These are phyloP conservation scores for Tuber magnatum DNA, from an alignment of 495 filamentous ascomycete species.

Conservation along the genomic window DNA sequence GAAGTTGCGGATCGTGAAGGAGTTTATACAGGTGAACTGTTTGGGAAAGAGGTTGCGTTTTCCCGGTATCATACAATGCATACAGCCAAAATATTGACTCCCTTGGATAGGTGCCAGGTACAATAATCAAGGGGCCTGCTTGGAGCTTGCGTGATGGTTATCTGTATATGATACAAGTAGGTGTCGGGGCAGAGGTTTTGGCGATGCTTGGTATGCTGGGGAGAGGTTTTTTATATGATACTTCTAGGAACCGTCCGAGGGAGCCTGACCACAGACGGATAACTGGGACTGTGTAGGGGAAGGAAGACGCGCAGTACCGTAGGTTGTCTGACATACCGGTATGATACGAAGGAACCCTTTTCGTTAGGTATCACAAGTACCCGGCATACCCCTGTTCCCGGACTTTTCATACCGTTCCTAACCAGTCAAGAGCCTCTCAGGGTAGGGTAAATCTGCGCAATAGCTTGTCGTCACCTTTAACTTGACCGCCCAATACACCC, in stretches of 20 bases:
- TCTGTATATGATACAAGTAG: neutral
- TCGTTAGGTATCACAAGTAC: slow-evolving; percentile 2
- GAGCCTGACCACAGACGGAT: neutral
- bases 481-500: slow-evolving; percentile 23
- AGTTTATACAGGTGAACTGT: neutral
- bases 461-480: slow-evolving; percentile 6
- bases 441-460: slow-evolving; percentile 21
- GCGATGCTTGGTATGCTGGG: neutral
- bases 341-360: slow-evolving; percentile 1
- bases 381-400: neutral
- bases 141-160: neutral
- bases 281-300: neutral
- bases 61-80: neutral
- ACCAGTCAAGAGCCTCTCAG: neutral
- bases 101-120: neutral
- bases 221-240: neutral
- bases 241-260: neutral
- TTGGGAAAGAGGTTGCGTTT: neutral
- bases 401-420: neutral
- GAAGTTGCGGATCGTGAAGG: neutral
- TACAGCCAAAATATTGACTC: neutral
- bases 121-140: neutral
- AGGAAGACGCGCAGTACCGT: neutral
- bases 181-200: neutral
- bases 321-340: neutral